phyloP scores from a whole-genome alignment of 495 filamentous ascomycete species.

The Rostrohypoxylon terebratum region DNA sequence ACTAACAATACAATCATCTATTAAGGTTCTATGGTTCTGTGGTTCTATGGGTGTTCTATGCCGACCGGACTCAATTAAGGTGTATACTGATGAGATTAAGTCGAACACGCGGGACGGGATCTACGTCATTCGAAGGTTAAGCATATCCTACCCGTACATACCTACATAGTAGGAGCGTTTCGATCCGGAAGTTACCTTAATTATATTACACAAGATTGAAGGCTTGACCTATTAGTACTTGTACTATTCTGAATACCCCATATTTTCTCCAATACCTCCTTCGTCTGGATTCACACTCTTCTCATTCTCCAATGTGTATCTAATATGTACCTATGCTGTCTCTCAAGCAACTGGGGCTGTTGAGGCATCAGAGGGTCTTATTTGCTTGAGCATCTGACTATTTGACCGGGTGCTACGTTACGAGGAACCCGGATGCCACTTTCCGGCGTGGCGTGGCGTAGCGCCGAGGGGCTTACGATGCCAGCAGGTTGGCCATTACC shows the following conservation, averaged over 20 bases:
- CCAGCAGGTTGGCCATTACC: slow-evolving; percentile 3
- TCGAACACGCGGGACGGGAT: slow-evolving; percentile 5
- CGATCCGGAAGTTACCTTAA: not conserved
- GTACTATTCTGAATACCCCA: not conserved
- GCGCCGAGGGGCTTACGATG: slow-evolving; percentile 24
- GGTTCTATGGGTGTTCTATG: not conserved
- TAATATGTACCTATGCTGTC: not conserved
- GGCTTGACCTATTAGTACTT: not conserved
- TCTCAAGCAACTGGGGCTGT: slow-evolving; percentile 9
- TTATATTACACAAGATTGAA: not conserved
- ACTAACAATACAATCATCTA: not conserved
- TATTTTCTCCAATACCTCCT: not conserved
- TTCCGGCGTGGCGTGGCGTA: slow-evolving; percentile 33
- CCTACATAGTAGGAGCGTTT: not conserved
- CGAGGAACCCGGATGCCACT: slow-evolving; percentile 30
- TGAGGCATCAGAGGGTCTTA: slow-evolving; percentile 13
- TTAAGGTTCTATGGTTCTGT: not conserved
- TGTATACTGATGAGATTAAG: not conserved
- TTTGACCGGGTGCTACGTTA: slow-evolving; percentile 35
- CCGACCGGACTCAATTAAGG: not conserved
- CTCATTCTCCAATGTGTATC: not conserved
- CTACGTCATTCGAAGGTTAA: slow-evolving; percentile 9
- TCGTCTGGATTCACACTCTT: not conserved
- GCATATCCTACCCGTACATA: not conserved
- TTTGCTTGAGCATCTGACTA: not conserved